Percentiles rank a stretch among this genome's conserved stretches.
phyloP scores from a whole-genome alignment of 768 basidiomycete species.

The Phaeotremella skinneri region DNA sequence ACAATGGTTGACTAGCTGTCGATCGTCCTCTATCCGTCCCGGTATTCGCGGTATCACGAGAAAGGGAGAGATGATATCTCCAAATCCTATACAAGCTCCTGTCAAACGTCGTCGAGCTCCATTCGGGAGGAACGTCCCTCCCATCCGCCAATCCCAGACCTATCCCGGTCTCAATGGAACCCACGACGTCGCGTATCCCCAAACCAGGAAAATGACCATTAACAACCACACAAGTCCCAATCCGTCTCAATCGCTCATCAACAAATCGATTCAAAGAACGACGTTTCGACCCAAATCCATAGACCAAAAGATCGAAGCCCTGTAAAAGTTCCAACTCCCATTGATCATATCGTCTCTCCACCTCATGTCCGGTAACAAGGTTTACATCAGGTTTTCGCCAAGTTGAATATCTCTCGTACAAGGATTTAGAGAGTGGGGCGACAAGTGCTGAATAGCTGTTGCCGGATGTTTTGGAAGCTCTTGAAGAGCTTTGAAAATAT shows the following conservation, averaged over 20 bases:
- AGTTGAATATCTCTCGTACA: conserved; percentile 33
- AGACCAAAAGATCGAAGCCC: conserved; percentile 84
- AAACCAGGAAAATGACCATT: conserved; percentile 75
- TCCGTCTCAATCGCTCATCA: conserved; percentile 57
- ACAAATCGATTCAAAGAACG: conserved; percentile 72
- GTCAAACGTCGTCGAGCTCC: not conserved
- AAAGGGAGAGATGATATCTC: not conserved
- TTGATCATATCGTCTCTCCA: conserved; percentile 52
- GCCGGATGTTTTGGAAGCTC: conserved; percentile 67
- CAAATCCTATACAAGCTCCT: not conserved
- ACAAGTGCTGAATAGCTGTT: conserved; percentile 75
- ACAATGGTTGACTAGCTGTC: conserved; percentile 58
- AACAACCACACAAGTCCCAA: conserved; percentile 71
- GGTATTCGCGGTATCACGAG: not conserved
- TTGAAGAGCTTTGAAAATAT: conserved; percentile 62
- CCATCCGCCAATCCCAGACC: conserved; percentile 46
- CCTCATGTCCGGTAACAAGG: conserved; percentile 25
- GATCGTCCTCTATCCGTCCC: conserved; percentile 28
- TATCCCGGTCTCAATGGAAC: conserved; percentile 46
- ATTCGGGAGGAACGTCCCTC: not conserved
- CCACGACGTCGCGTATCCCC: conserved; percentile 63
- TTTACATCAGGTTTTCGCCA: conserved; percentile 15
- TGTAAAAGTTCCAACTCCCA: conserved; percentile 70
- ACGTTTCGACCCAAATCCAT: conserved; percentile 87
- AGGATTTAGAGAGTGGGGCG: conserved; percentile 58